These are phyloP conservation scores for Entomortierella parvispora DNA, from an alignment of 192 early-diverging fungal genomes.

Conservation along the genomic window DNA sequence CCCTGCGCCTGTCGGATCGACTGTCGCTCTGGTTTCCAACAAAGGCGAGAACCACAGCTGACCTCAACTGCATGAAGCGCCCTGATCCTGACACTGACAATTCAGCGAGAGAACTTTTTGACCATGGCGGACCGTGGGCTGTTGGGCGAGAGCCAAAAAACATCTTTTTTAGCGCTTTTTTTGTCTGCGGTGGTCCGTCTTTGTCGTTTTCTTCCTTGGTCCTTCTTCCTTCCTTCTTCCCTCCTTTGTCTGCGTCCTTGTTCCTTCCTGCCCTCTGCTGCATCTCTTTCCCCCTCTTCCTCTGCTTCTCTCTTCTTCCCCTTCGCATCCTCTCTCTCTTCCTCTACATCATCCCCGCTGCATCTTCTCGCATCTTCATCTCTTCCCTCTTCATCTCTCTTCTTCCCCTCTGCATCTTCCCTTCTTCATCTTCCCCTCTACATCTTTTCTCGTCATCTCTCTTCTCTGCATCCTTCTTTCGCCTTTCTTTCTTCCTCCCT, in stretches of 20 bases:
- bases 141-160: no score
- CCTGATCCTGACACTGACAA: no score
- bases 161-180: background rate
- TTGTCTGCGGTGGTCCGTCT: background rate
- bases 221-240: background rate
- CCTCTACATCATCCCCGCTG: background rate
- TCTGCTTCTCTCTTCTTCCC: no score
- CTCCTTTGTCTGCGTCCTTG: background rate
- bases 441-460: no score
- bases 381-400: background rate
- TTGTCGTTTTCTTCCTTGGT: background rate
- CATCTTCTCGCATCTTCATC: background rate
- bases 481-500: constrained; percentile 5
- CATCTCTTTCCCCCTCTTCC: background rate
- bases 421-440: constrained; percentile 2
- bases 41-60: no score
- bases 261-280: background rate
- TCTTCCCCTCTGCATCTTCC: background rate
- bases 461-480: no score
- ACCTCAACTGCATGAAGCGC: no score
- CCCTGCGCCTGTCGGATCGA: no score
- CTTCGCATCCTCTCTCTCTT: background rate
- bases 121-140: no score
- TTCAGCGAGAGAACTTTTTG: no score
- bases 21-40: no score